Percentiles rank a stretch among this genome's conserved stretches.
These are phyloP conservation scores for Lactarius evosmus DNA, from an alignment of 768 basidiomycete species.

Conservation along the genomic window DNA sequence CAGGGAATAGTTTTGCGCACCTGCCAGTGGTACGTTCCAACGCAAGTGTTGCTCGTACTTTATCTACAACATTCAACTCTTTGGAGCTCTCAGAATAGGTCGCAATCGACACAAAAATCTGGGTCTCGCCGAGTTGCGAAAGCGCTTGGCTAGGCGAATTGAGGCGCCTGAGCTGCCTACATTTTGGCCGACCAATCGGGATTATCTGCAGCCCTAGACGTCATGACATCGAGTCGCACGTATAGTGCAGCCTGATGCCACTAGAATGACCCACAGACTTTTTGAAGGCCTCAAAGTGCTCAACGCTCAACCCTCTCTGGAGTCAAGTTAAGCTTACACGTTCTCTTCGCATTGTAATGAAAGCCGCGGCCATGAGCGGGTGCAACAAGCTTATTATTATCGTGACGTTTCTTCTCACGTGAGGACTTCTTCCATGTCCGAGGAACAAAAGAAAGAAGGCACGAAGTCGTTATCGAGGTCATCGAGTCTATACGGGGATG, in stretches of 20 bases:
- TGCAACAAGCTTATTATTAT: no score
- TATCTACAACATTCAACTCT: no score
- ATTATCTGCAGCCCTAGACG: not conserved
- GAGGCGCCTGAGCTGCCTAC: not conserved
- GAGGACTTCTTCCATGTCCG: not conserved
- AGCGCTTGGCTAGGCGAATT: not conserved
- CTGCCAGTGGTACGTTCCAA: no score
- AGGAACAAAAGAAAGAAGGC: not conserved
- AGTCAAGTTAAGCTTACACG: not conserved
- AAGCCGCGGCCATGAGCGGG: not conserved
- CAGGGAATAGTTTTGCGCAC: not conserved
- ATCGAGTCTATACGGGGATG: not conserved
- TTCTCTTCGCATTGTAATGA: not conserved
- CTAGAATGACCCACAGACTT: not conserved
- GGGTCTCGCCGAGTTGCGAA: no score
- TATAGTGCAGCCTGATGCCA: no score
- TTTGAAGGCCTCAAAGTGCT: not conserved
- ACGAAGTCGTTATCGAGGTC: not conserved
- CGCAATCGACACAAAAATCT: no score
- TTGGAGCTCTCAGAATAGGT: no score
- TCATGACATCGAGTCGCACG: no score
- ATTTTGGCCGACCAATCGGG: not conserved
- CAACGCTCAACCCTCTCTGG: not conserved
- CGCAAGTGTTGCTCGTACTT: no score
- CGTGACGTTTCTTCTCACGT: not conserved